Percentiles rank a stretch among this genome's conserved stretches.
Conservation (phyloP, 192 early-diverging fungal genomes). For the Polychytrium aggregatum region DNA sequence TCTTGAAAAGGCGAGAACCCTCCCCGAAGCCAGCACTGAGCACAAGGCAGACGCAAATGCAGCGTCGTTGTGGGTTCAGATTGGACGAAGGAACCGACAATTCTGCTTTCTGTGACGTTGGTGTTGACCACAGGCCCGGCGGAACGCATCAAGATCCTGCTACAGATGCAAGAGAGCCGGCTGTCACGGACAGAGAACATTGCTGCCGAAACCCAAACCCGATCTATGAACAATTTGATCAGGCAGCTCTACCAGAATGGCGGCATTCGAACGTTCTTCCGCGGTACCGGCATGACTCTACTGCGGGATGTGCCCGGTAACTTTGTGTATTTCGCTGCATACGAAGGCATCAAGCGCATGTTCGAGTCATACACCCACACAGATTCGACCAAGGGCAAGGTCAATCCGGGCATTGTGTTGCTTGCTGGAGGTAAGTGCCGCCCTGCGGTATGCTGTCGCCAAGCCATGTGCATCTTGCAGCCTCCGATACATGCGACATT, state of each 20-base stretch:
- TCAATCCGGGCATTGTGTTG: slow-evolving; percentile 62
- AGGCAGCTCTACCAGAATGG: slow-evolving; percentile 63
- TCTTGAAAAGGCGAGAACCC: no score
- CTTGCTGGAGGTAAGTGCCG: slow-evolving; percentile 70
- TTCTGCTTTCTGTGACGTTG: no score
- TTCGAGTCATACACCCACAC: slow-evolving; percentile 15
- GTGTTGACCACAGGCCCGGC: slow-evolving; percentile 81
- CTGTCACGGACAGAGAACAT: no score
- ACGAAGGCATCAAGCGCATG: slow-evolving; percentile 59
- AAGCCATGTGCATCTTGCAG: no score
- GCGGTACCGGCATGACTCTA: slow-evolving; percentile 81
- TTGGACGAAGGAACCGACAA: no score
- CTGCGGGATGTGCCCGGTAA: slow-evolving; percentile 80
- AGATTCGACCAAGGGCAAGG: slow-evolving; percentile 56
- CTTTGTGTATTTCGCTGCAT: slow-evolving; percentile 84
- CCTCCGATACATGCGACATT: no score
- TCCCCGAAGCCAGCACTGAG: no score
- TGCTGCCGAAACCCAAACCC: slow-evolving; percentile 16
- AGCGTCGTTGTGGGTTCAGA: no score
- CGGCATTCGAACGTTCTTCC: slow-evolving; percentile 71
- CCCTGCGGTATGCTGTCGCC: no score
- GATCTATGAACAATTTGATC: slow-evolving; percentile 43
- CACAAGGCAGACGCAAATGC: no score
- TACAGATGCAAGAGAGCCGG: slow-evolving; percentile 62
- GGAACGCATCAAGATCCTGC: slow-evolving; percentile 86